Base-by-base conservation (phyloP, 176 grass and related monocot species). In the Triticum monococcum region DNA sequence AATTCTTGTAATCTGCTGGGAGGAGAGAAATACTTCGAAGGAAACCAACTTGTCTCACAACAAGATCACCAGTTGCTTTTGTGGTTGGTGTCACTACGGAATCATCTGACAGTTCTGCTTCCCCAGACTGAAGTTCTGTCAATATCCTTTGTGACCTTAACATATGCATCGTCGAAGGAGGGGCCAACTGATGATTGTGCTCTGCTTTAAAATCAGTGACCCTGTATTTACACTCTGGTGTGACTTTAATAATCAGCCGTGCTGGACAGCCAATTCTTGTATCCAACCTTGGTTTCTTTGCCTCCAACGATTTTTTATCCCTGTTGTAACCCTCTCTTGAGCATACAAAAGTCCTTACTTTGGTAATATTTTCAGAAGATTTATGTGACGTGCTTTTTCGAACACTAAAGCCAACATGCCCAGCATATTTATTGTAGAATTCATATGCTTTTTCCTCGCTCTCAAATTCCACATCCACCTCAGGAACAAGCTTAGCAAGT, bases 81-180 rank as follows among this genome's bases (percentile, higher is more conserved):
- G 93, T 91, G 65, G 90, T 90, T 57, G 90, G 89, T 69, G 90
- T 89, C 82, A 83, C 84, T 32, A 91, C 78, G 28, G 90, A 95
- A 95, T 95, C 93, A 95, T 95, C 93, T 82, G 93, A 92, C 40
- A 95, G 69, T 46, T 95, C 90, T 71, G 93, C 90, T 89, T 92
- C 90, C 11, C 91, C 89, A 78, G 90, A 79, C 84, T 98, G 96
- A 84, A 95, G 91, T 80, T 98, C 96, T 75, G 92, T 98, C 50
- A 95, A 75, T 79, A 98, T 87, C 72, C 96, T 92, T 72, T 98
- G 96, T 12, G 96, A 98, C 86, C 96, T 93, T 84, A 98, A 84
- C 93, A 98, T 95, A 89, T 98, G 96, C 87, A 95, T 98, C 22
- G 96, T 98, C 8, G 93, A 95, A 86, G 93, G 96, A 72, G 96